Conservation (phyloP, 1,284 basidiomycete species). For the Malassezia brasiliensis region DNA sequence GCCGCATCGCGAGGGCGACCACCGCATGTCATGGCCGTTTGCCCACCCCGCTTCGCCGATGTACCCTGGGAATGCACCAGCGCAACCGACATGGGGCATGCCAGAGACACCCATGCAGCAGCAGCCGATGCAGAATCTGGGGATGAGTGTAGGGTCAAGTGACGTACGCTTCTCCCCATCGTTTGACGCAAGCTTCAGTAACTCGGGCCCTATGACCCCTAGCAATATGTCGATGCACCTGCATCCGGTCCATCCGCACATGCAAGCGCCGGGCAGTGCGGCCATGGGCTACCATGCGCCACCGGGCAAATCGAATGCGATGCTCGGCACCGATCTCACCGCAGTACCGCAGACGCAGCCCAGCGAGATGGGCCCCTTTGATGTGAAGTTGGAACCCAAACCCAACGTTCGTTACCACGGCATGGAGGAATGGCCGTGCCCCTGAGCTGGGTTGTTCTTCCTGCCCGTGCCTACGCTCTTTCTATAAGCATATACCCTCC, state of each 20-base stretch:
- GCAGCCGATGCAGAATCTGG: not conserved
- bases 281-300: not conserved
- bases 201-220: slow-evolving; percentile 13
- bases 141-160: not conserved
- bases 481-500: not conserved
- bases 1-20: not conserved
- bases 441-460: not conserved
- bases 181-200: slow-evolving; percentile 13
- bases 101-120: slow-evolving; percentile 12
- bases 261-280: not conserved
- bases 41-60: not conserved
- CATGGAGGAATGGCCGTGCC: not conserved
- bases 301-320: not conserved
- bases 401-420: slow-evolving; percentile 1
- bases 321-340: not conserved
- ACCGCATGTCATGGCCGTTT: not conserved
- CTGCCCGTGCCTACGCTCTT: too few relatives aligned
- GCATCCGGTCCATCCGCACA: slow-evolving; percentile 2
- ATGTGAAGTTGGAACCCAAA: not conserved
- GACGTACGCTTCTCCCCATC: slow-evolving; percentile 14
- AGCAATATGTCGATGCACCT: slow-evolving; percentile 1
- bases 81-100: not conserved
- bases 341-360: not conserved
- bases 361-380: not conserved
- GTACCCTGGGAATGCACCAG: not conserved